A percentile compares a stretch with the other conserved stretches of the same genome.
Evolutionary conservation across 2,329 filamentous ascomycete genomes (phyloP).

Genomic region (Xylaria sp.): DNA sequence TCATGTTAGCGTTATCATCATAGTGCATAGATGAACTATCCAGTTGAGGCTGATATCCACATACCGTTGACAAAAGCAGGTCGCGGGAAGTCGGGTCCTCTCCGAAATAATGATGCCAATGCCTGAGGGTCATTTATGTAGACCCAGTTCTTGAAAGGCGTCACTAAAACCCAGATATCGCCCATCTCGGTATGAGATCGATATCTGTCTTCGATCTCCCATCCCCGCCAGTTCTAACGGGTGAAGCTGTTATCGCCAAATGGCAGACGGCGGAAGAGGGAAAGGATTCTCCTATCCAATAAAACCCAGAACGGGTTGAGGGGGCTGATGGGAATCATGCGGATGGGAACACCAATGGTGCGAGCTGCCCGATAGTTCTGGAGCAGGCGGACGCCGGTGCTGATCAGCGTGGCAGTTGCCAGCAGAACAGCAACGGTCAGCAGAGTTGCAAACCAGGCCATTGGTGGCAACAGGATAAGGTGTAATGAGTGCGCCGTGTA

Average conservation of each 20-base stretch:
- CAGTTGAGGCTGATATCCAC: no score
- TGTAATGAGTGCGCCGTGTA: no score
- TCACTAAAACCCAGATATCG: conserved; percentile 24
- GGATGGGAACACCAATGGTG: conserved; percentile 35
- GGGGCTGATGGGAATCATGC: conserved; percentile 36
- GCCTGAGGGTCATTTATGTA: conserved; percentile 11
- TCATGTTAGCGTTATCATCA: no score
- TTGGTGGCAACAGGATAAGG: no score
- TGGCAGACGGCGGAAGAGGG: conserved; percentile 19
- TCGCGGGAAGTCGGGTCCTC: conserved; percentile 13
- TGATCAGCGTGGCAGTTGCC: no score
- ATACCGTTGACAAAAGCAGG: background rate
- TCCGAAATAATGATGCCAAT: conserved; percentile 8
- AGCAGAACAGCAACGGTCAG: no score
- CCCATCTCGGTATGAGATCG: conserved; percentile 32
- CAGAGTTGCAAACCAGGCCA: no score
- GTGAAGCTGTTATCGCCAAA: conserved; percentile 36
- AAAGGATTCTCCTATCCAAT: conserved; percentile 26
- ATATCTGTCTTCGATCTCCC: conserved; percentile 31
- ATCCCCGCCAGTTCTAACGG: conserved; percentile 36
- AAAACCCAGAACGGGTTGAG: conserved; percentile 36
- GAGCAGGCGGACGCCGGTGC: background rate
- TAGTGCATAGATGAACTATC: no score
- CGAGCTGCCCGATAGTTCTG: conserved; percentile 23
- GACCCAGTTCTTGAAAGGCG: conserved; percentile 15